phyloP scores from a whole-genome alignment of 2,329 filamentous ascomycete species.

The Fusarium sp. region DNA sequence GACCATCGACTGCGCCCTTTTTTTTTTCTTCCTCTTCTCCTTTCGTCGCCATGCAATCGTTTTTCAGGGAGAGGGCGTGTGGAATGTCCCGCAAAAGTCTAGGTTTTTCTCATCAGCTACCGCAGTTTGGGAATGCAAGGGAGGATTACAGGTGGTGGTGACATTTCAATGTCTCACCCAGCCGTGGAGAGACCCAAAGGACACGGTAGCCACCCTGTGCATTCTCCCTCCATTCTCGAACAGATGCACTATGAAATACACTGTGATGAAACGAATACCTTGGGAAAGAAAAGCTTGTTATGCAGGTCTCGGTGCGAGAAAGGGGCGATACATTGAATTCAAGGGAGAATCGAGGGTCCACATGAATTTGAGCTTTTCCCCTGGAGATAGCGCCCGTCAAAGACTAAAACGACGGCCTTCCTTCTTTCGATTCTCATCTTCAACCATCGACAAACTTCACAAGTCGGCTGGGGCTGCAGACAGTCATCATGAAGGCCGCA shows the following conservation, averaged over 20 bases:
- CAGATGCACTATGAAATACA: not conserved
- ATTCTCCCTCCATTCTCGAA: not conserved
- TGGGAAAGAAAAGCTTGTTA: not conserved
- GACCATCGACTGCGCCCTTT: not conserved
- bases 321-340: not conserved
- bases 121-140: not conserved
- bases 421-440: not conserved
- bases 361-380: not conserved
- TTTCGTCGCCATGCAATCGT: not conserved
- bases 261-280: not conserved
- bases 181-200: not conserved
- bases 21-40: not conserved
- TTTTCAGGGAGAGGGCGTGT: not conserved
- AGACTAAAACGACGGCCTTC: not conserved
- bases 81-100: not conserved
- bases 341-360: not conserved
- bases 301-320: not conserved
- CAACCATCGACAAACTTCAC: not conserved
- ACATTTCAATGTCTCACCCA: not conserved
- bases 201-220: not conserved
- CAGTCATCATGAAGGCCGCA: not conserved
- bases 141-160: not conserved
- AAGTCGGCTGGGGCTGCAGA: not conserved
- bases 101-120: not conserved
- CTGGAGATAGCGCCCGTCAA: not conserved